A percentile compares a stretch with the other conserved stretches of the same genome.
These are phyloP conservation scores for Metschnikowia kofuensis DNA, from an alignment of 805 yeast genomes.

Conservation along the genomic window DNA sequence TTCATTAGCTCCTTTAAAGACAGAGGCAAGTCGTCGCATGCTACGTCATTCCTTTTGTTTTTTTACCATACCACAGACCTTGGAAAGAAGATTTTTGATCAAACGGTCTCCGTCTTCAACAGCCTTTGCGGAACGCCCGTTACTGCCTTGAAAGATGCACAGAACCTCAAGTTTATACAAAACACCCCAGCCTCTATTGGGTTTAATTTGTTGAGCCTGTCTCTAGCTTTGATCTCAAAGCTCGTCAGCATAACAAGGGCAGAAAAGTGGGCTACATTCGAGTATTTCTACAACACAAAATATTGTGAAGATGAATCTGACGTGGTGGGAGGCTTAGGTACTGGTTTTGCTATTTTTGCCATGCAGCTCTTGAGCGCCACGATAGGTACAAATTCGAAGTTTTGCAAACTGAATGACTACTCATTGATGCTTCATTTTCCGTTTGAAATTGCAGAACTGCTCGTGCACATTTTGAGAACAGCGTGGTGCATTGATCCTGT, in stretches of 20 bases:
- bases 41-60: conserved; percentile 43
- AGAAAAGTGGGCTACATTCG: conserved; percentile 1
- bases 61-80: conserved; percentile 39
- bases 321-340: conserved; percentile 8
- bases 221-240: conserved; percentile 1
- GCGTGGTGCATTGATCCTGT: conserved; percentile 9
- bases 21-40: conserved; percentile 25
- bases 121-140: conserved; percentile 1
- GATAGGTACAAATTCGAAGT: conserved; percentile 11
- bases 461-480: conserved; percentile 7
- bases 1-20: conserved; percentile 23
- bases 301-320: conserved; percentile 12
- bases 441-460: background rate
- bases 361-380: conserved; percentile 4
- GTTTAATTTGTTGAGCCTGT: conserved; percentile 1
- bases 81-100: background rate
- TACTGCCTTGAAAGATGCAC: background rate
- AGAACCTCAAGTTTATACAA: conserved; percentile 1
- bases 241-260: conserved; percentile 3
- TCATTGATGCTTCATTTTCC: conserved; percentile 11
- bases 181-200: conserved; percentile 7
- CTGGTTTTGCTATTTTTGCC: conserved; percentile 5
- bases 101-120: conserved; percentile 4
- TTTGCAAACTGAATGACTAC: conserved; percentile 5
- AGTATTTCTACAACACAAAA: conserved; percentile 9